phyloP scores from a whole-genome alignment of 352 stramenopile genomes.

The Phytopythium cucurbitacearum region DNA sequence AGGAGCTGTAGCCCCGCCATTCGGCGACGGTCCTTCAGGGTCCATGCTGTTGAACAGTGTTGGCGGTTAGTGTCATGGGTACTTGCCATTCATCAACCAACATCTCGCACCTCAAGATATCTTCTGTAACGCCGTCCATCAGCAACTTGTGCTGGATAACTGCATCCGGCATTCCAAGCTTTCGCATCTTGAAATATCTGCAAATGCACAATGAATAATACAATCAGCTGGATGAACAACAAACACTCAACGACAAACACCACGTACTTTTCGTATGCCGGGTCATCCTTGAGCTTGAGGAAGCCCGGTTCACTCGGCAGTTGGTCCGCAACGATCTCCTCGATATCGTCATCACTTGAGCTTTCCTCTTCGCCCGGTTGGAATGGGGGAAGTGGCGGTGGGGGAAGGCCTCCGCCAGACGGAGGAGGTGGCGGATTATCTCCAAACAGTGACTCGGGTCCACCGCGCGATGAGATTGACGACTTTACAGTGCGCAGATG shows the following conservation, averaged over 20 bases:
- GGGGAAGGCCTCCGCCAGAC: slow-evolving; percentile 11
- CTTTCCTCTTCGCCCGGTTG: slow-evolving; percentile 41
- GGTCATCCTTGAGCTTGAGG: slow-evolving; percentile 82
- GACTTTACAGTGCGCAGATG: slow-evolving; percentile 11
- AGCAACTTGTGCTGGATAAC: slow-evolving; percentile 79
- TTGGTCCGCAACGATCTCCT: slow-evolving; percentile 29
- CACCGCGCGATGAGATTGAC: slow-evolving; percentile 32
- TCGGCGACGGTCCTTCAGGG: slow-evolving; percentile 69
- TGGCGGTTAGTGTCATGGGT: slow-evolving; percentile 1
- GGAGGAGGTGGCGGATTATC: slow-evolving; percentile 41
- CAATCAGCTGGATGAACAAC: background rate
- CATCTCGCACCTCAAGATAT: slow-evolving; percentile 65
- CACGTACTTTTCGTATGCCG: slow-evolving; percentile 62
- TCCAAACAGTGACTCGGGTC: slow-evolving; percentile 49
- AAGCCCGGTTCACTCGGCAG: slow-evolving; percentile 21
- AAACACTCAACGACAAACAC: background rate
- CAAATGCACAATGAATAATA: slow-evolving; percentile 6
- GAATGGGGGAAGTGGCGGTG: slow-evolving; percentile 24
- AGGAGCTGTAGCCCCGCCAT: slow-evolving; percentile 19
- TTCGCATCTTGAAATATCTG: slow-evolving; percentile 86
- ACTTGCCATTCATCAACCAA: background rate
- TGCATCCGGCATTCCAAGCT: slow-evolving; percentile 72
- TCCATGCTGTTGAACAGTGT: slow-evolving; percentile 51
- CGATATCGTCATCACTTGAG: slow-evolving; percentile 58
- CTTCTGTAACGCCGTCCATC: slow-evolving; percentile 67